These are phyloP conservation scores for Sclerotiophoma versabilis DNA, from an alignment of 2,329 filamentous ascomycete genomes.

Conservation along the genomic window DNA sequence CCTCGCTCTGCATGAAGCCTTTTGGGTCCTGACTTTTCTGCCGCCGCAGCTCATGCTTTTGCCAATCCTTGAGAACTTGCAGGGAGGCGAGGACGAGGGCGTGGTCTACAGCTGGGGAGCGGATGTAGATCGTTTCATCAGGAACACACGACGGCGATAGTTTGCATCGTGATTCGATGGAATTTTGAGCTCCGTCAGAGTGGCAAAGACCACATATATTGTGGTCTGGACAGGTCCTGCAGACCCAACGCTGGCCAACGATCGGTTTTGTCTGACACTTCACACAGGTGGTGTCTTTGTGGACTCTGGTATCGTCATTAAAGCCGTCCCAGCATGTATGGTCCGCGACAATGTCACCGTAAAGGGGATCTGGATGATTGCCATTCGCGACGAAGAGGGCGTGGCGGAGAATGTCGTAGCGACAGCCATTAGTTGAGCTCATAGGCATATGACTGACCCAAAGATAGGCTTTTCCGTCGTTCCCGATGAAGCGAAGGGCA, in stretches of 20 bases:
- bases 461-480: constrained; percentile 36
- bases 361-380: constrained; percentile 36
- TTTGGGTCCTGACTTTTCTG: constrained; percentile 28
- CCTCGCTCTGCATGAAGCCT: constrained; percentile 32
- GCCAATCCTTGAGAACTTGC: constrained; percentile 46
- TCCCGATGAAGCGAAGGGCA: constrained; percentile 39
- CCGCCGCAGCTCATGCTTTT: constrained; percentile 32
- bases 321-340: constrained; percentile 46
- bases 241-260: constrained; percentile 36
- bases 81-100: constrained; percentile 41
- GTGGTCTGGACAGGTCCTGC: constrained; percentile 34
- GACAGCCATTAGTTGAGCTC: constrained; percentile 28
- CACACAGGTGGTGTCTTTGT: constrained; percentile 24
- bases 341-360: constrained; percentile 45
- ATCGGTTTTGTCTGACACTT: constrained; percentile 33
- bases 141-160: constrained; percentile 35
- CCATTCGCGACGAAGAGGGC: constrained; percentile 38
- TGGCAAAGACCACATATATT: constrained; percentile 36
- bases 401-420: constrained; percentile 43
- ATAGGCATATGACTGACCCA: constrained; percentile 42
- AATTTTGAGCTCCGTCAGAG: neutral
- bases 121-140: constrained; percentile 41
- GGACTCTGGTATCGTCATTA: constrained; percentile 20
- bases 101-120: constrained; percentile 31
- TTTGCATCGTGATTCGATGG: constrained; percentile 25